phyloP scores from a whole-genome alignment of 345 rosid species.

The Melaleuca quinquenervia region DNA sequence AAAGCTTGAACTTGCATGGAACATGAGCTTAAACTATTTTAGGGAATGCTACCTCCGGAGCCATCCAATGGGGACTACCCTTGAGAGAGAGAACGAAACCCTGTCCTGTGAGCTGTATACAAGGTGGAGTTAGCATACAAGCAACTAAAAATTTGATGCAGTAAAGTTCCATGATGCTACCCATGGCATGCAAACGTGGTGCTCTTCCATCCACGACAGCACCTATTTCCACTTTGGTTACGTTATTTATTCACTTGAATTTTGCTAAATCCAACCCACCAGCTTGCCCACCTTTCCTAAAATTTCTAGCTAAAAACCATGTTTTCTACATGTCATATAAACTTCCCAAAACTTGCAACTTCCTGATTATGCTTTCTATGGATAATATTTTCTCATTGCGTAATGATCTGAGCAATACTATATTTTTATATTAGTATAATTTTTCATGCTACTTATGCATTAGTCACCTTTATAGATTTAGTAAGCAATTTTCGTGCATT shows the following conservation, averaged over 20 bases:
- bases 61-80: conserved; percentile 85
- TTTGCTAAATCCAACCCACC: not conserved
- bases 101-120: conserved; percentile 38
- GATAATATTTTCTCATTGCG: not conserved
- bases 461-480: not conserved
- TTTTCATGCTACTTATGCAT: not conserved
- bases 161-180: not conserved
- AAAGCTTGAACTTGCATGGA: not conserved
- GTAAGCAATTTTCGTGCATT: not conserved
- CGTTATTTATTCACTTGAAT: not conserved
- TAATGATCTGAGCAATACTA: not conserved
- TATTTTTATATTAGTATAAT: not conserved
- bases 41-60: conserved; percentile 53
- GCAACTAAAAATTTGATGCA: not conserved
- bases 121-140: not conserved
- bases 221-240: not conserved
- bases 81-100: conserved; percentile 47
- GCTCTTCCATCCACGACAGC: not conserved
- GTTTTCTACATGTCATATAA: not conserved
- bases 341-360: not conserved
- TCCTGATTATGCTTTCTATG: not conserved
- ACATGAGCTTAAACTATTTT: not conserved
- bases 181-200: not conserved
- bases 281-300: not conserved
- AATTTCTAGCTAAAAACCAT: not conserved